Evolutionary conservation across 495 filamentous ascomycete species (phyloP).

Genomic region (Podospora tetraspora): DNA sequence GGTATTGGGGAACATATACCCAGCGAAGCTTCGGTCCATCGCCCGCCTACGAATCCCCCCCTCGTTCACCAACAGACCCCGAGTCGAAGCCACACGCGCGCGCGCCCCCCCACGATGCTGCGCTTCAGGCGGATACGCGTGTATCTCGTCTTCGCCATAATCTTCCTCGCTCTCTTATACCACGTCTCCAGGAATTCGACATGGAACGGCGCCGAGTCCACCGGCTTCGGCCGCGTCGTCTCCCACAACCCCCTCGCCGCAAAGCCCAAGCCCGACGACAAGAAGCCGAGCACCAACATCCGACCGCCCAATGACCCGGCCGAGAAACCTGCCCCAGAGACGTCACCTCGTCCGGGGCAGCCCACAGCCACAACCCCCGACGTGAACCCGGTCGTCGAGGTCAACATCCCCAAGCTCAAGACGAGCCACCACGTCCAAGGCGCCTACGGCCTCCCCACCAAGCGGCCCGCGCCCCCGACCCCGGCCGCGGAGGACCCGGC

Average conservation of each 20-base stretch:
- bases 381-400: conserved; percentile 20
- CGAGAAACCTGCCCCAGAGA: background rate
- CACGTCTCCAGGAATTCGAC: conserved; percentile 53
- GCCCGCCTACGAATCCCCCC: background rate
- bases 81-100: background rate
- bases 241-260: background rate
- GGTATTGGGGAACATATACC: background rate
- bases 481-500: conserved; percentile 34
- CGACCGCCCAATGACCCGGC: background rate
- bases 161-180: conserved; percentile 59
- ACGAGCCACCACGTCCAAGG: conserved; percentile 26
- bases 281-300: conserved; percentile 9
- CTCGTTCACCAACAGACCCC: background rate
- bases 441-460: conserved; percentile 24
- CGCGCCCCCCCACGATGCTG: conserved; percentile 50
- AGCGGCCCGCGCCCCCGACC: conserved; percentile 3
- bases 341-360: background rate
- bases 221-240: conserved; percentile 14
- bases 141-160: conserved; percentile 63
- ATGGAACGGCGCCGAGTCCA: conserved; percentile 37
- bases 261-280: conserved; percentile 7
- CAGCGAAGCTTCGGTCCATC: background rate
- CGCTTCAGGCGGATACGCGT: conserved; percentile 72
- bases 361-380: background rate
- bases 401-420: conserved; percentile 39